Conservation (phyloP, 306 rosid genomes). For the Amphicarpaea edgeworthii region DNA sequence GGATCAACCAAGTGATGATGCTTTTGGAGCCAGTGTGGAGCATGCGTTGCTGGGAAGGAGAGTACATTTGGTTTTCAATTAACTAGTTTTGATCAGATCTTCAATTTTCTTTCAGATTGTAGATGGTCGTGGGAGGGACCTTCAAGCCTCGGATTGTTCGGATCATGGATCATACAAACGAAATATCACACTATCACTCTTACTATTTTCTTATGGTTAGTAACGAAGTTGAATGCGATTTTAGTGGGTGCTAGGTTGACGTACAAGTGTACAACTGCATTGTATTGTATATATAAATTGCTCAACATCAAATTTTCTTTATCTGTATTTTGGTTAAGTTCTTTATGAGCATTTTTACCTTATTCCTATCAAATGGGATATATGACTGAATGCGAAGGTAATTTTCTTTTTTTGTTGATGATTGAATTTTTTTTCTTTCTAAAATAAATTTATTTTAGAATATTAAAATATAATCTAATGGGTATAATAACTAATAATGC, state of each 20-base stretch:
- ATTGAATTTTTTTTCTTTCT: not conserved
- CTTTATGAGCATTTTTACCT: not conserved
- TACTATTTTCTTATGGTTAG: slow-evolving; percentile 45
- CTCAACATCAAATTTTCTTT: slow-evolving; percentile 4
- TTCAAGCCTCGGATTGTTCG: slow-evolving; percentile 53
- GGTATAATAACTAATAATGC: too few relatives aligned
- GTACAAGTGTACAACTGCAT: too few relatives aligned
- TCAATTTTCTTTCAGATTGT: slow-evolving; percentile 33
- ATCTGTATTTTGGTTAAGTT: not conserved
- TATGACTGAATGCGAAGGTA: not conserved
- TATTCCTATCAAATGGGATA: not conserved
- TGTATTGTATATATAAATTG: too few relatives aligned
- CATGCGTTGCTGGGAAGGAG: slow-evolving; percentile 50
- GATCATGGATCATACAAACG: slow-evolving; percentile 53
- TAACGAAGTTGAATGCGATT: slow-evolving; percentile 57
- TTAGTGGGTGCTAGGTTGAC: slow-evolving; percentile 43
- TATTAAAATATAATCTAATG: too few relatives aligned
- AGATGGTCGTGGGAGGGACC: not conserved
- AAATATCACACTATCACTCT: slow-evolving; percentile 1
- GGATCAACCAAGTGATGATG: slow-evolving; percentile 63
- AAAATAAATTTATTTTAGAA: too few relatives aligned
- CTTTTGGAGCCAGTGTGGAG: slow-evolving; percentile 49
- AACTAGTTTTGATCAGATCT: slow-evolving; percentile 13
- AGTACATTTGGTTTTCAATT: slow-evolving; percentile 41
- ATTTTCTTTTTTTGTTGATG: not conserved